Conservation (phyloP, 371 early-diverging fungal genomes). For the Circinella minor region DNA sequence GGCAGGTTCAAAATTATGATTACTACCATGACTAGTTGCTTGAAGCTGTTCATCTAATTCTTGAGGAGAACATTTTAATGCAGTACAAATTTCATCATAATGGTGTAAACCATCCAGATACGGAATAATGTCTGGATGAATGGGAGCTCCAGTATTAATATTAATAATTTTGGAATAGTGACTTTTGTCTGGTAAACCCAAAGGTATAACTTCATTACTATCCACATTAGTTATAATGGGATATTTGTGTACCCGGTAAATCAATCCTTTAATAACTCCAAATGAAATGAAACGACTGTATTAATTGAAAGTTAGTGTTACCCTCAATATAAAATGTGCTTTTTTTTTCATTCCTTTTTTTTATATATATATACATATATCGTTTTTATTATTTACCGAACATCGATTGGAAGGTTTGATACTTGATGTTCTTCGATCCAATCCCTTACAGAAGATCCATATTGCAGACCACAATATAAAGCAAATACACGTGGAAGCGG, state of each 20-base stretch:
- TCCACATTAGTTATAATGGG: constrained; percentile 59
- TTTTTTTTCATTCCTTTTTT: background rate
- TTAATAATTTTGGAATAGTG: constrained; percentile 33
- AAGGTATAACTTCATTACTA: background rate
- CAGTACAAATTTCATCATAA: constrained; percentile 77
- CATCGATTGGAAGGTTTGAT: constrained; percentile 66
- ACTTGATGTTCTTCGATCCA: constrained; percentile 81
- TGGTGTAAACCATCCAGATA: constrained; percentile 73
- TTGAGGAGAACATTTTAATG: constrained; percentile 61
- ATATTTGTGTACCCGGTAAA: constrained; percentile 84
- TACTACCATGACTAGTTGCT: background rate
- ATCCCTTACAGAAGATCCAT: constrained; percentile 72
- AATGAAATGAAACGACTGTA: constrained; percentile 80
- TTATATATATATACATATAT: no score
- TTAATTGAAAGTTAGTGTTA: constrained; percentile 1
- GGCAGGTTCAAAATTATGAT: constrained; percentile 3
- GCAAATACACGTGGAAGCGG: constrained; percentile 71
- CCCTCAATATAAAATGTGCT: background rate
- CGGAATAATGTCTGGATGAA: constrained; percentile 49
- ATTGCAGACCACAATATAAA: constrained; percentile 75
- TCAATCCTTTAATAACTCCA: constrained; percentile 80
- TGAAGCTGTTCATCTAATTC: constrained; percentile 58
- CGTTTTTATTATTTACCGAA: constrained; percentile 54
- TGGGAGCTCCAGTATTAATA: constrained; percentile 37
- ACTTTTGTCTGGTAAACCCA: constrained; percentile 20